phyloP scores from a whole-genome alignment of 257 asterid genomes.

The Nicotiana noctiflora region DNA sequence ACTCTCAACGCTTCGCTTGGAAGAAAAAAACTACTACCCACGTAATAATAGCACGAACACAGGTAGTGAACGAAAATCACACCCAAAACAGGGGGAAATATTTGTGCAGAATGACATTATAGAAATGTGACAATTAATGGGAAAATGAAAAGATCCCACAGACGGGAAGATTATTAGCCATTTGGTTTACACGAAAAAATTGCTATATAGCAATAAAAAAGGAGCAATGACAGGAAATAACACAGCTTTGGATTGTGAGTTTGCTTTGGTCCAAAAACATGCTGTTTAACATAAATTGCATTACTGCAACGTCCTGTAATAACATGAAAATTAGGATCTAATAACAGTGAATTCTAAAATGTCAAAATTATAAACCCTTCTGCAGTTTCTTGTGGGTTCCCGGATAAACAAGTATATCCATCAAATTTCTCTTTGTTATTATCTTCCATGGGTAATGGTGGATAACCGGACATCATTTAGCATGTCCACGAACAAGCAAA shows the following conservation, averaged over 20 bases:
- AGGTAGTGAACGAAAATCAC: too few relatives aligned
- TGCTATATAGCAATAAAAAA: too few relatives aligned
- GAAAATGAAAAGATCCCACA: too few relatives aligned
- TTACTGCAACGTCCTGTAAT: background rate
- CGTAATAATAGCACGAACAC: too few relatives aligned
- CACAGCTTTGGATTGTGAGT: background rate
- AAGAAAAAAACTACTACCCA: too few relatives aligned
- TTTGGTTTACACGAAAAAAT: too few relatives aligned
- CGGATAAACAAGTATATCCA: background rate
- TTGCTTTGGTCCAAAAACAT: background rate
- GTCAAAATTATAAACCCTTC: background rate
- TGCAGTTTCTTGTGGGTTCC: background rate
- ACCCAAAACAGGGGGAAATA: too few relatives aligned
- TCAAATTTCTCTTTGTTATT: slow-evolving; percentile 4
- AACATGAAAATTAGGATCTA: background rate
- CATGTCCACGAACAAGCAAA: background rate
- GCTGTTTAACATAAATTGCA: background rate
- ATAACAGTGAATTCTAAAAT: background rate
- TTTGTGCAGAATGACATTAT: too few relatives aligned
- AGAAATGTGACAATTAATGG: too few relatives aligned
- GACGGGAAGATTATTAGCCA: too few relatives aligned
- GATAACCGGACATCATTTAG: background rate
- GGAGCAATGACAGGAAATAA: too few relatives aligned
- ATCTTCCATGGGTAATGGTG: background rate
- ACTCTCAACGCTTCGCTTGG: too few relatives aligned